These are phyloP conservation scores for Phialemoniopsis sp. DNA, from an alignment of 2,329 filamentous ascomycete genomes.

Conservation along the genomic window DNA sequence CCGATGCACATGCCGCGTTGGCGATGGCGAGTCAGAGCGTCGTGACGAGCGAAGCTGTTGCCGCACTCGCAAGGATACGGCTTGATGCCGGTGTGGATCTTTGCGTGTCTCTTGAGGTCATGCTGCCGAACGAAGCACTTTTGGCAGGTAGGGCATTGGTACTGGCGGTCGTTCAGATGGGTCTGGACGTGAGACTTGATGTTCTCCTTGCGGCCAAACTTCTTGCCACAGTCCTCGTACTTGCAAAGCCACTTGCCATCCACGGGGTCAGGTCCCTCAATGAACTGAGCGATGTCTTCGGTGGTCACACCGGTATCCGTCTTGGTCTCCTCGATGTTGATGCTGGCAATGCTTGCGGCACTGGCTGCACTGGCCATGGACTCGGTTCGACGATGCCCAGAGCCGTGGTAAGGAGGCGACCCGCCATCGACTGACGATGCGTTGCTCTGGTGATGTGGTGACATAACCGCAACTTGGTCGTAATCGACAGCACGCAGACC, in stretches of 20 bases:
- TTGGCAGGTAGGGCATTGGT: constrained; percentile 85
- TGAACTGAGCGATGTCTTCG: constrained; percentile 77
- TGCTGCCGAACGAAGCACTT: constrained; percentile 98
- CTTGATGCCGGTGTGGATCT: constrained; percentile 95
- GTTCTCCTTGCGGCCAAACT: constrained; percentile 96
- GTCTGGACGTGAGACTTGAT: constrained; percentile 98
- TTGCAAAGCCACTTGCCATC: constrained; percentile 77
- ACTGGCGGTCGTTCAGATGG: constrained; percentile 93
- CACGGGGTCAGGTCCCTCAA: constrained; percentile 65
- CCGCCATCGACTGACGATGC: constrained; percentile 10
- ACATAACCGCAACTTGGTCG: constrained; percentile 11
- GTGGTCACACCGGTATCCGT: constrained; percentile 80
- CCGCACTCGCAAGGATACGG: constrained; percentile 93
- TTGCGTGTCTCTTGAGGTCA: constrained; percentile 93
- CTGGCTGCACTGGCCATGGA: constrained; percentile 55
- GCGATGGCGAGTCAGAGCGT: constrained; percentile 88
- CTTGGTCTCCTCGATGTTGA: constrained; percentile 62
- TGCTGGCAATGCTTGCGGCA: constrained; percentile 55
- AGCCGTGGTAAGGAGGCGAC: constrained; percentile 19
- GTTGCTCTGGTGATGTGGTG: not conserved
- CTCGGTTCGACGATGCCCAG: constrained; percentile 51
- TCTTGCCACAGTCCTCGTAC: constrained; percentile 75
- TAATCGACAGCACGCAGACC: constrained; percentile 27
- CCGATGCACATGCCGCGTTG: constrained; percentile 97
- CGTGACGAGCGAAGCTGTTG: constrained; percentile 90